Conservation (phyloP, 2,329 filamentous ascomycete species). For the Ophiocordyceps australis region DNA sequence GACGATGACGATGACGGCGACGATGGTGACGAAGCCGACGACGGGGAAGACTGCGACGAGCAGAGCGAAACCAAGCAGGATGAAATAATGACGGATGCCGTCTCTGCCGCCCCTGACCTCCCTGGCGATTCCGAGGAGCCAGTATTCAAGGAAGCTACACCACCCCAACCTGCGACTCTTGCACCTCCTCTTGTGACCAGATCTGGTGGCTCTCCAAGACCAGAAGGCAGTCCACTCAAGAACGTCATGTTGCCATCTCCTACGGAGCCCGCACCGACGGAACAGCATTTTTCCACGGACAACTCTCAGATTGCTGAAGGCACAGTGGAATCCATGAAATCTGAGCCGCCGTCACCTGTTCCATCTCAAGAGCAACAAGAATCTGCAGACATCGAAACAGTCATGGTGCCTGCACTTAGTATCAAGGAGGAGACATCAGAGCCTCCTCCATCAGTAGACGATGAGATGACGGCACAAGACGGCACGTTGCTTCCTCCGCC, state of each 20-base stretch:
- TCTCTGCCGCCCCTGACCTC: constrained; percentile 9
- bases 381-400: too few species aligned
- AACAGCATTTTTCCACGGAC: too few species aligned
- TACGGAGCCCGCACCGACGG: constrained; percentile 18
- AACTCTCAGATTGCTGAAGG: too few species aligned
- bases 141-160: constrained; percentile 6
- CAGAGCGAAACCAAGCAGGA: constrained; percentile 16
- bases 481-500: constrained; percentile 15
- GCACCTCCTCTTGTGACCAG: constrained; percentile 11
- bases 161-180: constrained; percentile 12
- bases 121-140: too few species aligned
- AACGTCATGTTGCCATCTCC: constrained; percentile 30
- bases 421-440: too few species aligned
- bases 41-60: constrained; percentile 25
- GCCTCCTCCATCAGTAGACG: too few species aligned
- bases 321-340: constrained; percentile 8
- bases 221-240: constrained; percentile 34
- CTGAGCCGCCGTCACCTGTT: constrained; percentile 13
- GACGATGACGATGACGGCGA: constrained; percentile 28
- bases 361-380: too few species aligned
- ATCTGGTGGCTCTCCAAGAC: constrained; percentile 12
- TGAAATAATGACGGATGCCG: constrained; percentile 18
- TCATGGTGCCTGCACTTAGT: too few species aligned
- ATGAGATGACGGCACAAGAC: too few species aligned
- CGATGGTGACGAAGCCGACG: constrained; percentile 26